Evolutionary conservation across 1,284 basidiomycete species (phyloP), one percentile per base, ranked within the genome.

Genomic region (Somion occarium): DNA sequence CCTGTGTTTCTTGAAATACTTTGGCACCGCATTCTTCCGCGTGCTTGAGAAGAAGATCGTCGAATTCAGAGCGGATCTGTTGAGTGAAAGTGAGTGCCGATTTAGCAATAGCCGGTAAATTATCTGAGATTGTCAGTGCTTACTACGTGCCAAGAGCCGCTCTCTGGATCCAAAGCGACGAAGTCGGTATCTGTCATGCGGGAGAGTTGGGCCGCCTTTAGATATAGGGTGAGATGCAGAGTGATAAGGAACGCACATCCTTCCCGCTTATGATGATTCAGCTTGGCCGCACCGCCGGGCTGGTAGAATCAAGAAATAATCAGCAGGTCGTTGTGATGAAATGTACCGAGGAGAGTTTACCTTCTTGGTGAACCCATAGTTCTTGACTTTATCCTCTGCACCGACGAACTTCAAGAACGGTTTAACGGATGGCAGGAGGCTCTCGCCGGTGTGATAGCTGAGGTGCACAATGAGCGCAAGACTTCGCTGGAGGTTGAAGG

Each of bases 401-500:
- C 59, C 66, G 44, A 69, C 64, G 48, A 69, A 69, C 20, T 58
- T 57, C 41, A 69, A 57, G 49, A 65, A 63, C 34, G 63, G 61
- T 23, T 65, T 55, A 30, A 67, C 56, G 24, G 68, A 67, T 3
- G 68, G 65, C 20, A 69, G 57, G 52, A 69, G 61, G 50, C 66
- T 68, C 51, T 69, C 66, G 34, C 67, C 67, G 42, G 68, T 63
- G 53, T 69, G 67, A 50, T 69, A 68, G 48, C 66, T 68, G 26
- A 25, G 13, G 23, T 11, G 20, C 9, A 15, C 18, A 3, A 2
- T 46, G 11, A 22, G n/a, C 19, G 19, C 23, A 15, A 38, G 3
- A 34, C 23, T 46, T 3, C 26, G 20, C 47, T 20, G 3, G 15
- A 11, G 79, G 83, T 72, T n/a, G n/a, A n/a, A n/a, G n/a, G n/a